A percentile compares a stretch with the other conserved stretches of the same genome.
Evolutionary conservation across 257 asterid species (phyloP).

Genomic region (Plectranthus barbatus): DNA sequence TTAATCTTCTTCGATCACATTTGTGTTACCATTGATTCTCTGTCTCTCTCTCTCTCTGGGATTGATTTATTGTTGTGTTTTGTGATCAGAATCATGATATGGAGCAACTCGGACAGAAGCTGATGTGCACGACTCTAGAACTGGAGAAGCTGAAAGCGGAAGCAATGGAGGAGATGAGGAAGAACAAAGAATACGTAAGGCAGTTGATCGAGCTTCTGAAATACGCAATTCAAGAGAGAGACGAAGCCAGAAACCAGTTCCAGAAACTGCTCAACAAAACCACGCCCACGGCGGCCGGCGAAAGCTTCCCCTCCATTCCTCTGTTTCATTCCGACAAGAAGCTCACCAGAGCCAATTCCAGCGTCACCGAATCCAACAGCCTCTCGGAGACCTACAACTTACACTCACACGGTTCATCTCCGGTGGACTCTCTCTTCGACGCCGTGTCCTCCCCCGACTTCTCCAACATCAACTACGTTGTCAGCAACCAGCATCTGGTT

Average conservation of each 20-base stretch:
- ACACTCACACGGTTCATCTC: conserved; percentile 38
- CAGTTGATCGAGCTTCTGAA: conserved; percentile 34
- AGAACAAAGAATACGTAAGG: conserved; percentile 31
- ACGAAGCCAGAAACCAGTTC: conserved; percentile 42
- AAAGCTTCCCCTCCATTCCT: not conserved
- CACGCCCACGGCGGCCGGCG: not conserved
- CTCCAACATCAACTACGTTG: conserved; percentile 23
- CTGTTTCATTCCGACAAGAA: too few species aligned
- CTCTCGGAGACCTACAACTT: conserved; percentile 47
- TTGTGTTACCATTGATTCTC: too few species aligned
- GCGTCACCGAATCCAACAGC: conserved; percentile 37
- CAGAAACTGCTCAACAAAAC: conserved; percentile 36
- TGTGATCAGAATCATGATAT: conserved; percentile 27
- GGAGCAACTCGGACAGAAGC: conserved; percentile 40
- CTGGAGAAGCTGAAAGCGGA: conserved; percentile 37
- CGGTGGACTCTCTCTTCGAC: conserved; percentile 31
- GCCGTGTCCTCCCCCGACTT: conserved; percentile 48
- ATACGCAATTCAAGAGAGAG: conserved; percentile 38
- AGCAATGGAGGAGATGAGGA: conserved; percentile 31
- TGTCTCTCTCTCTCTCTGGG: not conserved
- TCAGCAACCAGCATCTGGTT: not conserved
- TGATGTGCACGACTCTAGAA: conserved; percentile 36
- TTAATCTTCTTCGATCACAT: too few species aligned
- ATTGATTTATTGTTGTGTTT: not conserved
- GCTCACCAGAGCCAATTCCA: too few species aligned